These are phyloP conservation scores for Stachybotrys echinatus DNA, from an alignment of 2,329 filamentous ascomycete species.

Conservation along the genomic window DNA sequence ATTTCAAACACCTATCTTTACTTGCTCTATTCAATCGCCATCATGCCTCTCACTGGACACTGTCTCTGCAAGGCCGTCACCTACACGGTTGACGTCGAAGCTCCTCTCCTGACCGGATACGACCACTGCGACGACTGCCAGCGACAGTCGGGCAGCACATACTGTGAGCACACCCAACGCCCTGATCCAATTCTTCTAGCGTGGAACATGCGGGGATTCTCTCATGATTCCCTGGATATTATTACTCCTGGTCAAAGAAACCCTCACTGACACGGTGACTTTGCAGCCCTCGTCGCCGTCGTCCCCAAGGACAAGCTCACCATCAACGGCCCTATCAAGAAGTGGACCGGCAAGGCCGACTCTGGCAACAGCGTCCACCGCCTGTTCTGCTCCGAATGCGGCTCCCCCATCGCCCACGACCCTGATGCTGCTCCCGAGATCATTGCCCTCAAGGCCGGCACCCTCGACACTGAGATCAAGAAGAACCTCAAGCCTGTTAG, in stretches of 20 bases:
- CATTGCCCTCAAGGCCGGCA: conserved; percentile 64
- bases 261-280: not conserved
- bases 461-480: conserved; percentile 59
- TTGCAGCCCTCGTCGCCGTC: conserved; percentile 60
- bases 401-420: conserved; percentile 65
- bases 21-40: conserved; percentile 19
- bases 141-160: conserved; percentile 63
- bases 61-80: conserved; percentile 68
- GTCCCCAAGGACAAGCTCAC: conserved; percentile 62
- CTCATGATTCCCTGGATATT: no score
- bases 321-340: conserved; percentile 60
- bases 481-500: conserved; percentile 60
- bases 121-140: conserved; percentile 72
- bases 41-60: conserved; percentile 63
- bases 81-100: conserved; percentile 54
- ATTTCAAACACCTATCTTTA: not conserved
- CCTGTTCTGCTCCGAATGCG: conserved; percentile 65
- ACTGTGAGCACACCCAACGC: conserved; percentile 41
- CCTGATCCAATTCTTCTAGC: not conserved
- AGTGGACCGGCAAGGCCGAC: conserved; percentile 51
- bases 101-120: conserved; percentile 53
- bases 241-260: not conserved
- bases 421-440: conserved; percentile 65
- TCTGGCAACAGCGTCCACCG: conserved; percentile 62
- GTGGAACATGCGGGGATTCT: not conserved